Evolutionary conservation across 1,284 basidiomycete species (phyloP).

Genomic region (Bothia castanella): DNA sequence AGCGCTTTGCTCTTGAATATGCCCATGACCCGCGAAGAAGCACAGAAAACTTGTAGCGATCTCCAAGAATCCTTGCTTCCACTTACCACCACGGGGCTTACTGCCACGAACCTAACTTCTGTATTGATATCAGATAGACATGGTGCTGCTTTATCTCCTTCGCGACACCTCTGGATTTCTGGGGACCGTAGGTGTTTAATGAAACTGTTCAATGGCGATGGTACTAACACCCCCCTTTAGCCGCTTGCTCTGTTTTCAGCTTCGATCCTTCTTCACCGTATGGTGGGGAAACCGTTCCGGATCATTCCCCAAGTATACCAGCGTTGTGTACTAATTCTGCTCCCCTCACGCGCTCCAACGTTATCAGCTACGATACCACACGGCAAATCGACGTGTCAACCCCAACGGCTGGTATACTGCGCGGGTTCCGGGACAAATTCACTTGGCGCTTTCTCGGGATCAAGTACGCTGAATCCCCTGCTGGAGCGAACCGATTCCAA

Average conservation of each 20-base stretch:
- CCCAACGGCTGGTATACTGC: slow-evolving; percentile 13
- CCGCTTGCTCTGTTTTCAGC: slow-evolving; percentile 10
- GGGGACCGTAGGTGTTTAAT: background rate
- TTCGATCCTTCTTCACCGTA: background rate
- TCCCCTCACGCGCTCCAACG: slow-evolving; percentile 20
- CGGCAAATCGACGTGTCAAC: slow-evolving; percentile 16
- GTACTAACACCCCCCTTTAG: background rate
- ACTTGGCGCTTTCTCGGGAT: slow-evolving; percentile 17
- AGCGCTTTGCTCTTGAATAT: slow-evolving; percentile 6
- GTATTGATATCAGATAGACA: slow-evolving; percentile 14
- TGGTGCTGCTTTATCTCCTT: slow-evolving; percentile 5
- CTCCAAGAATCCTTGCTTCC: slow-evolving; percentile 20
- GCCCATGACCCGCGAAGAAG: slow-evolving; percentile 12
- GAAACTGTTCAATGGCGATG: background rate
- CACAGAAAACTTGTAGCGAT: slow-evolving; percentile 3
- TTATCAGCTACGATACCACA: slow-evolving; percentile 14
- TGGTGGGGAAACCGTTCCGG: too few species aligned
- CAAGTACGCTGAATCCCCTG: slow-evolving; percentile 11
- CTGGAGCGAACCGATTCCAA: slow-evolving; percentile 12
- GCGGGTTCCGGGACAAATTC: slow-evolving; percentile 21
- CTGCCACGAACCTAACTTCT: slow-evolving; percentile 6
- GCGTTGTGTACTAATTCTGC: slow-evolving; percentile 19
- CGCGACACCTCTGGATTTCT: slow-evolving; percentile 12
- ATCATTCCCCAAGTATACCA: slow-evolving; percentile 1
- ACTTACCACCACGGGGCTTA: background rate